Evolutionary conservation across 345 rosid species (phyloP), one percentile per base, ranked within the genome.

Genomic region (Limnanthes douglasii): DNA sequence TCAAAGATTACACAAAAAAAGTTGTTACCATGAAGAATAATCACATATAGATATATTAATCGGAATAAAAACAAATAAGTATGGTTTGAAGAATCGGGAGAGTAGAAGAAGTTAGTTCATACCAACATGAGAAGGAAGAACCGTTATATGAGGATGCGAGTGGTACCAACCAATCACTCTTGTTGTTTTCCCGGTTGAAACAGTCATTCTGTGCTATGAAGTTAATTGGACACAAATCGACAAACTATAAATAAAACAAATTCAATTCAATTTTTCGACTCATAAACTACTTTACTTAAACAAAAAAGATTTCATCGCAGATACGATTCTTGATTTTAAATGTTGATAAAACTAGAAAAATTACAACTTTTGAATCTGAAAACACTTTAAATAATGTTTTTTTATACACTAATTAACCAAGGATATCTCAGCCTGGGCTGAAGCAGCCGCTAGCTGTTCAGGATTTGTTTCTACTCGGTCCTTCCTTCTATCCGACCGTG

Each of bases 341-440:
- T n/a, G n/a, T n/a, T n/a, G n/a, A n/a, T n/a, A n/a, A n/a, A n/a
- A n/a, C n/a, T n/a, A n/a, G n/a, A n/a, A n/a, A n/a, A n/a, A n/a
- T n/a, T n/a, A n/a, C n/a, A n/a, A n/a, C n/a, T n/a, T n/a, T n/a
- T n/a, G n/a, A n/a, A n/a, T n/a, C n/a, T n/a, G n/a, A n/a, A n/a
- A n/a, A n/a, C n/a, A n/a, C n/a, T n/a, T n/a, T n/a, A n/a, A n/a
- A n/a, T n/a, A n/a, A n/a, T n/a, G n/a, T n/a, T n/a, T n/a, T n/a
- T n/a, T n/a, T n/a, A n/a, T n/a, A n/a, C n/a, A n/a, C n/a, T n/a
- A n/a, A n/a, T 41, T 26, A 39, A 45, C 14, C 18, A 75, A 84
- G 98, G 98, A 90, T 90, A 90, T 90, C 57, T 90, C 98, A 18
- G 98, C 95, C 57, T 66, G 82, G 9, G 95, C 95, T 15, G 98